Base-by-base conservation (phyloP, 768 basidiomycete genomes). In the Pleurotus pulmonarius region DNA sequence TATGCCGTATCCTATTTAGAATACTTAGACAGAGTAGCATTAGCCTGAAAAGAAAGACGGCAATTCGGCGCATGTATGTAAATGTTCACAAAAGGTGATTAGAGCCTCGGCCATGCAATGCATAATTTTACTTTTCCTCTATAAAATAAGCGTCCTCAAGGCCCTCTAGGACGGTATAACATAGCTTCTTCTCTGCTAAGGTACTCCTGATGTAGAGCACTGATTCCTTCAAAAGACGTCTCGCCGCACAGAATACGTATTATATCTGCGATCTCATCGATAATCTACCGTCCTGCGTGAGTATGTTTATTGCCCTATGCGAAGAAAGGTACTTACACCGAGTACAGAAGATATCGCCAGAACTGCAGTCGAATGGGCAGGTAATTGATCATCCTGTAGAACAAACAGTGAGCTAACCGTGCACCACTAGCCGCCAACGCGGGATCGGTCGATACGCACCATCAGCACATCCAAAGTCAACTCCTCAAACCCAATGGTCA, bases 281-380 rank as follows among this genome's bases (percentile, higher is more conserved):
- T 62, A 22, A 75, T 64, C 77, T 78, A 46, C 11, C 11, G 29
- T 29, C 29, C 20, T 29, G 37, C 16, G 26, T 20, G 44, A 41
- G 29, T 29, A 29, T 11, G 29, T 29, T 29, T 29, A 11, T 29
- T 8, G 7, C 29, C 29, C 2, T 29, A 29, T 29, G 29, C 29
- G 29, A 11, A 8, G 2, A 11, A 11, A 29, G 29, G 29, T 8
- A 8, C 71, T 51, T 58, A 76, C 76, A 29, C 70, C 63, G 9
- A 79, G 66, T 16, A 77, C 65, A 40, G 65, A 70, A 3, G 74
- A 73, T n/a, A 79, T 65, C 3, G 75, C 73, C 13, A 76, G 66
- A 15, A 79, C 66, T 5, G 76, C 73, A 22, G 76, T 75, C 2
- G 75, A 73, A 64, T 79, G 75, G 1, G 72, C 72, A 12, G 77